Evolutionary conservation across 2,329 filamentous ascomycete species (phyloP), one percentile per base, ranked within the genome.

Genomic region (Talaromyces sp.): DNA sequence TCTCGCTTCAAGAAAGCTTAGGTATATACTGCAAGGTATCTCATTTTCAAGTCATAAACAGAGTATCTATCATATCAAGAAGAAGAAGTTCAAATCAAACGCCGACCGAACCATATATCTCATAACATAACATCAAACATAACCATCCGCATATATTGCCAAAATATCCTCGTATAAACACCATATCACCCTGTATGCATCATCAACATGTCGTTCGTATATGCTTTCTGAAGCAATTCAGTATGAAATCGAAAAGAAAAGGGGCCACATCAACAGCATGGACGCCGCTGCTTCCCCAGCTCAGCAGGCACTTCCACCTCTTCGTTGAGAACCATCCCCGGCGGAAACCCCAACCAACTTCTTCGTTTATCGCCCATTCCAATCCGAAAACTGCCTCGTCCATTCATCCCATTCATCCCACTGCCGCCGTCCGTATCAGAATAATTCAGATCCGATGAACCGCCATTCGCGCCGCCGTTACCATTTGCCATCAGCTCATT

Each of bases 271-370:
- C 70, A 82, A 71, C 80, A 82, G 65, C 80, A 82, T 63, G 73
- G 72, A n/a, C 76, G 74, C 63, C 73, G 75, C 67, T 69, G 73
- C 68, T 73, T 75, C 43, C 69, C 74, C 61, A 72, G 73, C 60
- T 73, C 75, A 49, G 75, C 73, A 43, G 62, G 69, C 29, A 67
- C 67, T 66, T 76, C 71, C 49, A 73, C 71, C 10, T 74, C 74
- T 31, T 77, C 77, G 3, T 75, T 76, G 45, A 76, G 71, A 43
- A 70, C 73, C 77, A 74, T 71, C 75, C 79, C 78, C 68, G 78
- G 82, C 2, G 86, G 83, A 68, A 89, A 83, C 0, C 87, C 86
- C 58, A 90, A 76, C 88, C 88, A 91, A 73, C 87, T 89, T 68
- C 85, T 80, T 69, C 88, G 79, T 78, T 89, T 89, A 73, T 89